Percentiles rank a stretch among this genome's conserved stretches.
Evolutionary conservation across 2,329 filamentous ascomycete species (phyloP).

Genomic region (Penicillium decumbens): DNA sequence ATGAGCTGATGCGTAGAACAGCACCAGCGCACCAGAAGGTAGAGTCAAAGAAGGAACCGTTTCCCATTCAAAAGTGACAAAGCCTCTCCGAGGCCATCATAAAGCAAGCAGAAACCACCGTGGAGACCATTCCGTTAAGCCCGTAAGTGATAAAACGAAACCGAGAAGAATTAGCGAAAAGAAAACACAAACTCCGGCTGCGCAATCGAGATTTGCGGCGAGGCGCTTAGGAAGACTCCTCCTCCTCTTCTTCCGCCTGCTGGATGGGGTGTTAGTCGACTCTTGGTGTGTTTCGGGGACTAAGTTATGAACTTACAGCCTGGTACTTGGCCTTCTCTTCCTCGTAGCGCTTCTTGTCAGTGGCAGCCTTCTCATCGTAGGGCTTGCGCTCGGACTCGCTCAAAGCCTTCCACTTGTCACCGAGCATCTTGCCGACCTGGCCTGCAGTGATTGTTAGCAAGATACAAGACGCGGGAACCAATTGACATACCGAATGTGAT

Average conservation of each 20-base stretch:
- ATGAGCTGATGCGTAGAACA: too few relatives aligned
- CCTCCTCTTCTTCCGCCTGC: constrained; percentile 58
- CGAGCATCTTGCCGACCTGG: constrained; percentile 96
- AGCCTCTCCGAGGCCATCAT: constrained; percentile 14
- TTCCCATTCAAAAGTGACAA: constrained; percentile 4
- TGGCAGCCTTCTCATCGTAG: constrained; percentile 93
- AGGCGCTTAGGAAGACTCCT: constrained; percentile 41
- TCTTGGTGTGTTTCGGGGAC: not conserved
- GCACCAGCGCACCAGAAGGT: not conserved
- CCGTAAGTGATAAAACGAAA: constrained; percentile 24
- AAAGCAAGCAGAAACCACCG: constrained; percentile 32
- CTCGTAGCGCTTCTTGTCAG: constrained; percentile 99
- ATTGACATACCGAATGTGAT: constrained; percentile 75
- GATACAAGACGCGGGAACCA: not conserved
- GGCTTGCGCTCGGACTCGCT: constrained; percentile 87
- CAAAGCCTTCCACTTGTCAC: constrained; percentile 97
- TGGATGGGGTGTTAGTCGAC: constrained; percentile 7
- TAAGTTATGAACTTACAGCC: constrained; percentile 51
- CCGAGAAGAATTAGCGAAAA: constrained; percentile 31
- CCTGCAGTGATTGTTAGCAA: constrained; percentile 47
- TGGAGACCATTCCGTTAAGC: constrained; percentile 30
- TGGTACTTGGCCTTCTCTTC: constrained; percentile 95
- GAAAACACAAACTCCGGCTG: constrained; percentile 36
- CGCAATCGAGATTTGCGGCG: constrained; percentile 18
- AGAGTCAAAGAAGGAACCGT: constrained; percentile 3